Evolutionary conservation across 208 protist genomes (phyloP), one percentile per base, ranked within the genome.

Genomic region (Acanthamoeba divionensis): DNA sequence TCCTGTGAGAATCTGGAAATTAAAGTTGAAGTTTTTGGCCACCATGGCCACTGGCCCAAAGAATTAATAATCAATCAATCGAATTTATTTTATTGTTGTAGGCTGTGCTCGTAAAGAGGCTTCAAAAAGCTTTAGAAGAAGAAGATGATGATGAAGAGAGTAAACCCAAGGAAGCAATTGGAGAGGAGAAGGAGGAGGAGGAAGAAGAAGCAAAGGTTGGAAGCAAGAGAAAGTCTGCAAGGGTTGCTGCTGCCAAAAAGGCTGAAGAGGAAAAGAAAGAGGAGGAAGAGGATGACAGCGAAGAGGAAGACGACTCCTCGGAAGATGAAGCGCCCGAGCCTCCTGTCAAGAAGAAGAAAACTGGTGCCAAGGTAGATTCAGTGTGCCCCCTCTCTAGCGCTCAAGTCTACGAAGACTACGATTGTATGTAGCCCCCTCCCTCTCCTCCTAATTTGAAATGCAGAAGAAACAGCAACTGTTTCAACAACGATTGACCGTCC

Each of bases 31-130:
- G n/a, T n/a, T n/a, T n/a, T n/a, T n/a, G n/a, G n/a, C n/a, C n/a
- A n/a, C n/a, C n/a, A n/a, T 77, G 4, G 24, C 7, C 36, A 52
- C 52, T 44, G n/a, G 41, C 48, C 1, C 36, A 33, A 15, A 41
- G 29, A 66, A 66, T 26, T 24, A 24, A 24, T 15, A n/a, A n/a
- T 21, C 21, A 24, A 26, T 66, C 7, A 4, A 24, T 10, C 1
- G 1, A 10, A 10, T 24, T 26, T 15, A 12, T 24, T 66, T 10
- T 24, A 66, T 66, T 66, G 60, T 33, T n/a, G 18, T 9, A 80
- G 79, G 83, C 57, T 45, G 82, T 52, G 31, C 82, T 89, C 2
- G 82, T 75, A n/a, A 89, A 89, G 62, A 15, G 82, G 24, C 60
- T 89, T 15, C 33, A 48, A 13, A 75, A 69, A 47, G 82, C 82